phyloP scores from a whole-genome alignment of 441 rosid genomes.

The Manihot esculenta region DNA sequence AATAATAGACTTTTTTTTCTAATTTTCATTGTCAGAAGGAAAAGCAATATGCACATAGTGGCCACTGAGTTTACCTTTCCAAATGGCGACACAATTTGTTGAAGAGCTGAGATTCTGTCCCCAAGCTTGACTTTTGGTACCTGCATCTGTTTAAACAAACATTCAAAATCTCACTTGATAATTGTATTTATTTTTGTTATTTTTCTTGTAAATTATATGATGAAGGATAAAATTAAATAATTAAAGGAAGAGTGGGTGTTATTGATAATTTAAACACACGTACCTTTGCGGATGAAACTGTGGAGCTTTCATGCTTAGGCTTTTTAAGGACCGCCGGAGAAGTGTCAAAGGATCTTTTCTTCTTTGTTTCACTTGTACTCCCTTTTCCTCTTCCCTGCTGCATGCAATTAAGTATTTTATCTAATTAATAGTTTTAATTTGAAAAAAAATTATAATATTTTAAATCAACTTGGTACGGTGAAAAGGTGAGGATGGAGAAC shows the following conservation, averaged over 20 bases:
- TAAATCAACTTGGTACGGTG: too few relatives aligned
- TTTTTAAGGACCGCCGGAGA: slow-evolving; percentile 50
- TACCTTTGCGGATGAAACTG: slow-evolving; percentile 70
- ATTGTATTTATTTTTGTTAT: too few relatives aligned
- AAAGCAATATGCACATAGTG: slow-evolving; percentile 16
- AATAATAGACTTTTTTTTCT: neutral
- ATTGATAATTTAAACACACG: neutral
- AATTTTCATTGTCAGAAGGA: neutral
- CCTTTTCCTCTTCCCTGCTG: slow-evolving; percentile 51
- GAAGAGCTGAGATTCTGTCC: slow-evolving; percentile 79
- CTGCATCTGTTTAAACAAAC: slow-evolving; percentile 33
- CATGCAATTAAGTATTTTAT: neutral
- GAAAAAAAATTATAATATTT: too few relatives aligned
- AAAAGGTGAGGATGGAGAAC: too few relatives aligned
- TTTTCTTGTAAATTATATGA: neutral
- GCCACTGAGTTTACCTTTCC: slow-evolving; percentile 60
- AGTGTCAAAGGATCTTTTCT: slow-evolving; percentile 56
- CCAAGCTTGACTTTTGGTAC: slow-evolving; percentile 81
- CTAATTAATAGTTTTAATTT: too few relatives aligned
- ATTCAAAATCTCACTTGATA: too few relatives aligned
- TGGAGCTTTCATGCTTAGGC: slow-evolving; percentile 51
- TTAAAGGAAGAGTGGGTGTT: too few relatives aligned
- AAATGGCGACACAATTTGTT: slow-evolving; percentile 90
- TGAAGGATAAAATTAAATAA: too few relatives aligned
- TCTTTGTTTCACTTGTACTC: slow-evolving; percentile 50